These are phyloP conservation scores for Pezicula rhizophila DNA, from an alignment of 2,329 filamentous ascomycete genomes.

Conservation along the genomic window DNA sequence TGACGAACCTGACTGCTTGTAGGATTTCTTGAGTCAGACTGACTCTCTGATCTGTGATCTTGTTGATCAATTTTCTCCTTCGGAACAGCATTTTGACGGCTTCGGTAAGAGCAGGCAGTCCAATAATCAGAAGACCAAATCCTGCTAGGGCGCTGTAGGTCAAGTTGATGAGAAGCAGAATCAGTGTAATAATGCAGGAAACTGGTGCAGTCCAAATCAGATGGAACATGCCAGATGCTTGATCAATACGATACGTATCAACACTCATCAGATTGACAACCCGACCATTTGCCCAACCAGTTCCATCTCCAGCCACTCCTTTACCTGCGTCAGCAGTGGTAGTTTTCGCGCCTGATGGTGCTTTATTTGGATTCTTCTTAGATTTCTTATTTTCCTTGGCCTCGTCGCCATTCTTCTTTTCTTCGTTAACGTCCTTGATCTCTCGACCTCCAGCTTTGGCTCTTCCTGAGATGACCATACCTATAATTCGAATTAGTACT, in stretches of 20 bases:
- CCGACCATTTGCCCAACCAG: slow-evolving; percentile 84
- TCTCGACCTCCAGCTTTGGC: slow-evolving; percentile 72
- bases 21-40: slow-evolving; percentile 60
- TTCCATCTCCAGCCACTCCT: slow-evolving; percentile 58
- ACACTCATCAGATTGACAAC: slow-evolving; percentile 91
- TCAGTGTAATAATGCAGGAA: slow-evolving; percentile 67
- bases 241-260: slow-evolving; percentile 84
- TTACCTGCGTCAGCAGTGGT: slow-evolving; percentile 27
- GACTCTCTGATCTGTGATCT: slow-evolving; percentile 59
- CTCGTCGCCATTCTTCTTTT: slow-evolving; percentile 37
- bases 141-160: slow-evolving; percentile 82
- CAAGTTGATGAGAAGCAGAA: slow-evolving; percentile 80
- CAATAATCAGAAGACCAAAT: slow-evolving; percentile 73
- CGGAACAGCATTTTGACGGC: slow-evolving; percentile 69
- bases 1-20: slow-evolving; percentile 58
- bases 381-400: slow-evolving; percentile 32
- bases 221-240: slow-evolving; percentile 80
- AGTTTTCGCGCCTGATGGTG: slow-evolving; percentile 31
- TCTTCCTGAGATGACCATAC: slow-evolving; percentile 76
- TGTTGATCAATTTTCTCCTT: slow-evolving; percentile 68
- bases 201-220: slow-evolving; percentile 80
- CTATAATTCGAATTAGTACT: slow-evolving; percentile 19
- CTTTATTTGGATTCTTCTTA: slow-evolving; percentile 30
- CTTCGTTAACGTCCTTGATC: slow-evolving; percentile 24
- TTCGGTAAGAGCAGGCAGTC: slow-evolving; percentile 68